phyloP scores from a whole-genome alignment of 495 filamentous ascomycete genomes.

The Daldinia childiae region DNA sequence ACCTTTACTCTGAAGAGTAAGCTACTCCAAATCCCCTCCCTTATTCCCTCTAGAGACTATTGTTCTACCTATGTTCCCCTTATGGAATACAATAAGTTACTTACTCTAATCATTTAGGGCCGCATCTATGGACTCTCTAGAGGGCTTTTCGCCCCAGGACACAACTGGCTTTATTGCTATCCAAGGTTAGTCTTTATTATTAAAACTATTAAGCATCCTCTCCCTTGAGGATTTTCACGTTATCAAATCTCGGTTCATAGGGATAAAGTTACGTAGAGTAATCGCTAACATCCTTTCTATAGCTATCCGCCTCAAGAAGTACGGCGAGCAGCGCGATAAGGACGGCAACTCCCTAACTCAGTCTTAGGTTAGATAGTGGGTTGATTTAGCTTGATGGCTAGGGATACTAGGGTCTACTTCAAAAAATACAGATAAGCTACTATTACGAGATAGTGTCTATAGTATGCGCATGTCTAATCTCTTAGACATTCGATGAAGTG shows the following conservation, averaged over 20 bases:
- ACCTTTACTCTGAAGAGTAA: conserved; percentile 78
- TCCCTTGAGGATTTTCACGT: not conserved
- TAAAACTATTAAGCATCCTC: not conserved
- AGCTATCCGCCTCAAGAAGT: conserved; percentile 91
- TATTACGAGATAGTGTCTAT: not conserved
- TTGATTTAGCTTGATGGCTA: not conserved
- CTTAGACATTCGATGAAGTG: not conserved
- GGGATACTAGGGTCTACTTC: not conserved
- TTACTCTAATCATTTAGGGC: conserved; percentile 53
- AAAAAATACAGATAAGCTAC: not conserved
- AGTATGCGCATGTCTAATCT: not conserved
- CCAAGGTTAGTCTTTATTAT: conserved; percentile 46
- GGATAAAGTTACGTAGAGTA: not conserved
- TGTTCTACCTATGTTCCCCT: not conserved
- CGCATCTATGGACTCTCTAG: conserved; percentile 87
- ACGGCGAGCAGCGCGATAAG: conserved; percentile 73
- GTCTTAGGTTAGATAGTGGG: conserved; percentile 22
- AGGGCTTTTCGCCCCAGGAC: conserved; percentile 74
- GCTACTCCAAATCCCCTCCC: not conserved
- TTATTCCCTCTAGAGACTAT: too few relatives aligned
- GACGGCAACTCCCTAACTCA: conserved; percentile 62
- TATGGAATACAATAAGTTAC: not conserved
- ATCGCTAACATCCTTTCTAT: not conserved
- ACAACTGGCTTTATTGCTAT: conserved; percentile 81
- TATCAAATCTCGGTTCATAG: not conserved